phyloP scores from a whole-genome alignment of 768 basidiomycete genomes.

The Strobilomyces confusus region DNA sequence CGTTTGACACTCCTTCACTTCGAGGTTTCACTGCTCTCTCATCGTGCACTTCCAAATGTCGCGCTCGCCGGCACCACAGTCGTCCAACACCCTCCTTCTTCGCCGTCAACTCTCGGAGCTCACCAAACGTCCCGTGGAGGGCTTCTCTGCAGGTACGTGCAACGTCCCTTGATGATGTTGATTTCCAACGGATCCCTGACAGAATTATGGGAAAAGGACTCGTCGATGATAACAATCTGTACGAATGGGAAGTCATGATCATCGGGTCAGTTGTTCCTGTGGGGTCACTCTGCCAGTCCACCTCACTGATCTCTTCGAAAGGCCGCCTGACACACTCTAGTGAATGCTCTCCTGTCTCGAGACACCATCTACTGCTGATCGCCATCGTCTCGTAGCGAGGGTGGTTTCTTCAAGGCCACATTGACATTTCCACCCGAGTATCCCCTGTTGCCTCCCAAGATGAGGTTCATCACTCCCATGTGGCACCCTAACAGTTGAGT shows the following conservation, averaged over 20 bases:
- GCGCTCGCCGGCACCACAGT: conserved; percentile 29
- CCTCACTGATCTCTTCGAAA: conserved; percentile 33
- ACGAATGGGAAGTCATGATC: conserved; percentile 95
- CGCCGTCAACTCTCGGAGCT: conserved; percentile 80
- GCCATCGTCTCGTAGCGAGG: conserved; percentile 61
- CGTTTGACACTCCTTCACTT: no score
- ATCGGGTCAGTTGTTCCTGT: conserved; percentile 64
- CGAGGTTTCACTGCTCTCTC: neutral
- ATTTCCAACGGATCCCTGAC: conserved; percentile 33
- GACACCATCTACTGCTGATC: conserved; percentile 3
- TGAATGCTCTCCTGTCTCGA: conserved; percentile 33
- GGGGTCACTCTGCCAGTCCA: conserved; percentile 9
- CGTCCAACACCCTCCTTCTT: conserved; percentile 52
- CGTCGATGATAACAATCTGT: conserved; percentile 90
- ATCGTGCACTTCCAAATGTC: conserved; percentile 16
- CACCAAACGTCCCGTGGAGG: conserved; percentile 90
- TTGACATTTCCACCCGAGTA: conserved; percentile 88
- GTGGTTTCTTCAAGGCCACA: conserved; percentile 91
- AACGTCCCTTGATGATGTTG: conserved; percentile 23
- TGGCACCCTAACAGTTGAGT: conserved; percentile 96
- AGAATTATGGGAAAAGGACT: conserved; percentile 55
- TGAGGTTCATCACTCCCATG: conserved; percentile 93
- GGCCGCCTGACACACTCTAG: conserved; percentile 93
- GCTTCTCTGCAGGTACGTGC: conserved; percentile 85
- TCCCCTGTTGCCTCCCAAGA: conserved; percentile 89